These are phyloP conservation scores for Craterostigma plantagineum DNA, from an alignment of 257 asterid genomes.

Conservation along the genomic window DNA sequence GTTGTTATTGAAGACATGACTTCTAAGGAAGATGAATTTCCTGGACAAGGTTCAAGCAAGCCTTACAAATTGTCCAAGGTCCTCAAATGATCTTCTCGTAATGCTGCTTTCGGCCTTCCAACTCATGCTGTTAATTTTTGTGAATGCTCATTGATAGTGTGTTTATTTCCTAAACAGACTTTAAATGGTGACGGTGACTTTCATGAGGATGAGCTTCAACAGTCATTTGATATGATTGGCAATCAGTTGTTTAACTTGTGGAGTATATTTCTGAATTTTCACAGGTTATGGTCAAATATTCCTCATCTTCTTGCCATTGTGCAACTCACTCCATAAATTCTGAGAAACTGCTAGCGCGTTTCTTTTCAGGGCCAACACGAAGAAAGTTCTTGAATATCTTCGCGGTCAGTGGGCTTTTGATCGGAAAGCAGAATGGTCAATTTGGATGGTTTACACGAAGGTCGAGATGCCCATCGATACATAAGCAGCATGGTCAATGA, in stretches of 20 bases:
- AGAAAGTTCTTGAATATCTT: conserved; percentile 58
- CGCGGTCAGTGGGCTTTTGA: conserved; percentile 78
- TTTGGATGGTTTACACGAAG: conserved; percentile 94
- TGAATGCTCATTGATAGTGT: no score
- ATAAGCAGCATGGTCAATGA: conserved; percentile 61
- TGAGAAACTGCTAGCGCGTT: no score
- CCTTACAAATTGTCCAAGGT: no score
- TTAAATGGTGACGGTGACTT: no score
- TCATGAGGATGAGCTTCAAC: conserved; percentile 38
- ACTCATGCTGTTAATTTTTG: no score
- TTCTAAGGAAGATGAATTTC: conserved; percentile 24
- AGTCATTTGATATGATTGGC: conserved; percentile 38
- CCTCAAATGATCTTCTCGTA: no score
- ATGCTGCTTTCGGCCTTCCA: no score
- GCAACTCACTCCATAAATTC: no score
- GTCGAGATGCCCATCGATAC: conserved; percentile 95
- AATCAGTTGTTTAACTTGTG: conserved; percentile 54
- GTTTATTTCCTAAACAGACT: no score
- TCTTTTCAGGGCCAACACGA: conserved; percentile 43
- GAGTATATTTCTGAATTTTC: conserved; percentile 63
- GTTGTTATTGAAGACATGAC: conserved; percentile 35
- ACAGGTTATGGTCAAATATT: conserved; percentile 45
- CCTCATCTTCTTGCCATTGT: no score
- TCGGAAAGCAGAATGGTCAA: conserved; percentile 94
- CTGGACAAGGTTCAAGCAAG: no score